These are phyloP conservation scores for Musa beccarii DNA, from an alignment of 176 grass and related monocot genomes.

Conservation along the genomic window DNA sequence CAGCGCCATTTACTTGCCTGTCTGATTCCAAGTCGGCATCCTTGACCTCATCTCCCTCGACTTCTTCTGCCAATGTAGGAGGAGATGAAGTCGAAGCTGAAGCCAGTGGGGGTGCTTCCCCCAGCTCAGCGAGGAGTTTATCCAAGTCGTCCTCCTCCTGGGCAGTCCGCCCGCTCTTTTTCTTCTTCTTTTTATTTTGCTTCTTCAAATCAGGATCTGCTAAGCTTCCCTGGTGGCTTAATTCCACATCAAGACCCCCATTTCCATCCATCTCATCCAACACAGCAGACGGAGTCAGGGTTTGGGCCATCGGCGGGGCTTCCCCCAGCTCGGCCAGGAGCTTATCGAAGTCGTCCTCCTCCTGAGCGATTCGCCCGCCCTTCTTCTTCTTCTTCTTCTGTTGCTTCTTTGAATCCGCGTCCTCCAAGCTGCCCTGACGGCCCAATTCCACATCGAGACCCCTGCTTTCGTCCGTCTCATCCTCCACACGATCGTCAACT, in stretches of 20 bases:
- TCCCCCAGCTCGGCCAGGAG: constrained; percentile 38
- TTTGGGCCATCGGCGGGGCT: not conserved
- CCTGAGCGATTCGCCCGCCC: constrained; percentile 33
- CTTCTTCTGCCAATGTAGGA: constrained; percentile 31
- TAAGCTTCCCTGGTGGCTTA: constrained; percentile 1
- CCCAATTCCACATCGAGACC: constrained; percentile 48
- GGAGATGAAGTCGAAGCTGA: not conserved
- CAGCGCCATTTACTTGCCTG: constrained; percentile 26
- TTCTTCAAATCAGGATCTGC: constrained; percentile 47
- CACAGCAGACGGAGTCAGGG: not conserved
- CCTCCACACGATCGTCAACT: constrained; percentile 26
- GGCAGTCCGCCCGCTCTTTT: constrained; percentile 47
- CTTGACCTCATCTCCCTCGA: constrained; percentile 19
- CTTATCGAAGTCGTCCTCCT: constrained; percentile 59
- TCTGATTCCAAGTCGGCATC: constrained; percentile 18
- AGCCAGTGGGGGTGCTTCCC: constrained; percentile 11
- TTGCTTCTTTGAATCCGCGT: constrained; percentile 14
- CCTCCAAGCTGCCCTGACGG: constrained; percentile 10
- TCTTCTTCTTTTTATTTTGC: constrained; percentile 96
- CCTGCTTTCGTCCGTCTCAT: constrained; percentile 16
- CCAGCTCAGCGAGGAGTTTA: constrained; percentile 60
- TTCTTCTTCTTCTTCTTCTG: constrained; percentile 24
- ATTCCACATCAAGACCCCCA: constrained; percentile 6
- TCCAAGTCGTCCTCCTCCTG: constrained; percentile 92
- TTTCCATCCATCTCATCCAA: constrained; percentile 22